phyloP scores from a whole-genome alignment of 495 filamentous ascomycete genomes.

The Xylaria cubensis region DNA sequence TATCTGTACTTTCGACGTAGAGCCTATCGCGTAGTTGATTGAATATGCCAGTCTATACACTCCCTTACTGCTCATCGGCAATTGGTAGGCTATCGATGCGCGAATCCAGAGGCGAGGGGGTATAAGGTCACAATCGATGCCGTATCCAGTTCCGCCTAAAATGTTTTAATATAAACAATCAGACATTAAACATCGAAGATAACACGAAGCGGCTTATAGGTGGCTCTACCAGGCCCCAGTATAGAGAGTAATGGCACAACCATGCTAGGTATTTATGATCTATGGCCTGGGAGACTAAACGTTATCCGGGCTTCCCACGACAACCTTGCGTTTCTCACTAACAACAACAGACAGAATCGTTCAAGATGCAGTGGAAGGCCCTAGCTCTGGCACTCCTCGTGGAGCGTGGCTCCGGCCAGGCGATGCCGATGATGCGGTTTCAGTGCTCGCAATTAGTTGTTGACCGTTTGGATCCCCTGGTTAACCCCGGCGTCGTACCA shows the following conservation, averaged over 20 bases:
- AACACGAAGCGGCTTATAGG: slow-evolving; percentile 37
- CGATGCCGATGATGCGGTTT: slow-evolving; percentile 46
- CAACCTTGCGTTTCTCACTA: slow-evolving; percentile 30
- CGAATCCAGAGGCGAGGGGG: slow-evolving; percentile 26
- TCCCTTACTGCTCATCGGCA: neutral
- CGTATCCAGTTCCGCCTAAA: slow-evolving; percentile 42
- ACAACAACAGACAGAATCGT: slow-evolving; percentile 30
- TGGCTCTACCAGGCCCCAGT: neutral
- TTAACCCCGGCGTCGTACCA: slow-evolving; percentile 59
- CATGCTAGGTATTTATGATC: slow-evolving; percentile 34
- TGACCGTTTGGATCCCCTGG: slow-evolving; percentile 72
- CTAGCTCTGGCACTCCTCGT: slow-evolving; percentile 44
- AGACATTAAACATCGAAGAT: slow-evolving; percentile 37
- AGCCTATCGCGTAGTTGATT: neutral
- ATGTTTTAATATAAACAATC: slow-evolving; percentile 42
- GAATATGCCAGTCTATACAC: neutral
- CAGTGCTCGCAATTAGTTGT: slow-evolving; percentile 49
- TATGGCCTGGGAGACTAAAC: slow-evolving; percentile 25
- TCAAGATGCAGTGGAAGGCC: slow-evolving; percentile 48
- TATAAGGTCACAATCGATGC: slow-evolving; percentile 22
- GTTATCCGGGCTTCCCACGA: slow-evolving; percentile 20
- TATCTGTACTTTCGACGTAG: neutral
- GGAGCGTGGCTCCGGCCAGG: slow-evolving; percentile 40
- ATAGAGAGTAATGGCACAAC: slow-evolving; percentile 2
- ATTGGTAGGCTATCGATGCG: slow-evolving; percentile 31